Conservation (phyloP, 176 grass and related monocot genomes). For the barley (Hordeum vulgare) region MorexV3_pseudomolecules_assembly NC_058518.1:229675613-229676112, state of each 20-base stretch:
- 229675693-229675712: background rate
- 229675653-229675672: conserved; percentile 80
- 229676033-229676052: background rate
- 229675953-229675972: background rate
- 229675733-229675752: background rate
- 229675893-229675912: too few relatives aligned
- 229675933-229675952: background rate
- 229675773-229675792: background rate
- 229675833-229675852: background rate
- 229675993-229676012: background rate
- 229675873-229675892: background rate
- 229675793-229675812: background rate
- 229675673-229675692: conserved; percentile 80
- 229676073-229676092: background rate
- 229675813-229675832: background rate
- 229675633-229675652: conserved; percentile 92
- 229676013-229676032: background rate
- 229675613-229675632: conserved; percentile 64
- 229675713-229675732: background rate
- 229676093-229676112: background rate
- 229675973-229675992: background rate
- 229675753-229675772: background rate
- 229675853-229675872: background rate
- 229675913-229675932: background rate
- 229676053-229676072: background rate